Base-by-base conservation (phyloP, 495 filamentous ascomycete species). In the Patellaria atrata region DNA sequence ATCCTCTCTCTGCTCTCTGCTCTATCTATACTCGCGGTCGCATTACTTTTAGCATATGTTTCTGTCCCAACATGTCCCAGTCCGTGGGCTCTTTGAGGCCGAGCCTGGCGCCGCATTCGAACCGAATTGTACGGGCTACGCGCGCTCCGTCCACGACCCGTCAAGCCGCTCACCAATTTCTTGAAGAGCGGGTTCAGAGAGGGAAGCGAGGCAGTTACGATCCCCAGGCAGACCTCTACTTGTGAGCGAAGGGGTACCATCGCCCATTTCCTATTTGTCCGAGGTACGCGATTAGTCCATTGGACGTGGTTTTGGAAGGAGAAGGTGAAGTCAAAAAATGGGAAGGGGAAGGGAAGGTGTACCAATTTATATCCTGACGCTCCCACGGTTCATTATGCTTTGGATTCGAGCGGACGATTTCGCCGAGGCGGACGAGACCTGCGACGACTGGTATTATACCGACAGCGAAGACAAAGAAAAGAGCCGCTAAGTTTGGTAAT, bases 151-250 rank as follows among this genome's bases (percentile, higher is more conserved):
- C 29, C 17, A 3, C 4, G 29, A 19, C 15, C 29, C 15, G 15
- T 35, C 21, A 40, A 23, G 19, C 28, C 29, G 17, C 23, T 22
- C 28, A 18, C 22, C 13, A 23, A 4, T 29, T 28, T 19, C 23
- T 29, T 42, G 12, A 42, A n/a, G 9, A 42, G 24, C 5, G 39
- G 39, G 22, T 33, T 30, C 12, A 36, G 27, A 15, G 26, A 30
- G 9, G 39, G 32, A 2, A 42, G 20, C 5, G 32, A 42, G 12
- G 39, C 39, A 12, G 33, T 33, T 11, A 36, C 33, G 13, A 42
- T 42, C 12, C 31, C 26, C 9, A 37, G 20, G 18, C 31, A 26
- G 14, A 36, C 39, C 15, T 42, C 33, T 10, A 42, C 27, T 20
- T 42, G 32, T 14, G 39, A 42, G 32, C 33, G 26, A 6, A 30